These are phyloP conservation scores for Circinella minor DNA, from an alignment of 371 early-diverging fungal species.

Conservation along the genomic window DNA sequence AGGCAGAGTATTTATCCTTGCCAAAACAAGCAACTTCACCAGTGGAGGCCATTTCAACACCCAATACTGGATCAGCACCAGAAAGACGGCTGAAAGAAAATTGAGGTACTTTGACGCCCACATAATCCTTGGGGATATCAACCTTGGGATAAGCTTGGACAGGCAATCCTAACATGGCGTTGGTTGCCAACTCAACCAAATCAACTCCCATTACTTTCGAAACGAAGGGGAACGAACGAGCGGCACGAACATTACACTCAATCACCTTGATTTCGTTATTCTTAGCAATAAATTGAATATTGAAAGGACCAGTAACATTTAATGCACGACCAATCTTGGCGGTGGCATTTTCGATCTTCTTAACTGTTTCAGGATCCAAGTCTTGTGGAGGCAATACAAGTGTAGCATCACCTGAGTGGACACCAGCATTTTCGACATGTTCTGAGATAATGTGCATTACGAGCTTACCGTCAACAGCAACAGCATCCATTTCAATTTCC, in stretches of 20 bases:
- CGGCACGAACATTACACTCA: slow-evolving; percentile 96
- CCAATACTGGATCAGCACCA: slow-evolving; percentile 95
- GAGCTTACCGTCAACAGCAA: slow-evolving; percentile 88
- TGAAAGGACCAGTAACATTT: slow-evolving; percentile 96
- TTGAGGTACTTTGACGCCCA: slow-evolving; percentile 96
- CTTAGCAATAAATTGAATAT: slow-evolving; percentile 97
- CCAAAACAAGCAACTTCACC: slow-evolving; percentile 99
- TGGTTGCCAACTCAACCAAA: slow-evolving; percentile 92
- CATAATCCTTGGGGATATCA: slow-evolving; percentile 64
- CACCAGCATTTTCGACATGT: slow-evolving; percentile 97
- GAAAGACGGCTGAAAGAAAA: slow-evolving; percentile 93
- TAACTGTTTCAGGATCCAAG: slow-evolving; percentile 85
- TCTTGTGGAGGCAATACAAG: slow-evolving; percentile 92
- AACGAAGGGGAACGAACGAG: slow-evolving; percentile 95
- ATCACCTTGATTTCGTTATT: slow-evolving; percentile 96
- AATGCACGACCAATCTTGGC: slow-evolving; percentile 90
- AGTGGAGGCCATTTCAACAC: slow-evolving; percentile 98
- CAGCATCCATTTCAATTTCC: slow-evolving; percentile 97
- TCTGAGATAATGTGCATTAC: slow-evolving; percentile 89
- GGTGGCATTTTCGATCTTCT: slow-evolving; percentile 85
- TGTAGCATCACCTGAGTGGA: slow-evolving; percentile 97
- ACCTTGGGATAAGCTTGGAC: slow-evolving; percentile 73
- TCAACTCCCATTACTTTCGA: slow-evolving; percentile 92
- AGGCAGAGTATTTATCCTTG: slow-evolving; percentile 94
- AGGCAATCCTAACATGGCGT: slow-evolving; percentile 85